Evolutionary conservation across 2,329 filamentous ascomycete genomes (phyloP).

Genomic region (Fusarium nelsonii): DNA sequence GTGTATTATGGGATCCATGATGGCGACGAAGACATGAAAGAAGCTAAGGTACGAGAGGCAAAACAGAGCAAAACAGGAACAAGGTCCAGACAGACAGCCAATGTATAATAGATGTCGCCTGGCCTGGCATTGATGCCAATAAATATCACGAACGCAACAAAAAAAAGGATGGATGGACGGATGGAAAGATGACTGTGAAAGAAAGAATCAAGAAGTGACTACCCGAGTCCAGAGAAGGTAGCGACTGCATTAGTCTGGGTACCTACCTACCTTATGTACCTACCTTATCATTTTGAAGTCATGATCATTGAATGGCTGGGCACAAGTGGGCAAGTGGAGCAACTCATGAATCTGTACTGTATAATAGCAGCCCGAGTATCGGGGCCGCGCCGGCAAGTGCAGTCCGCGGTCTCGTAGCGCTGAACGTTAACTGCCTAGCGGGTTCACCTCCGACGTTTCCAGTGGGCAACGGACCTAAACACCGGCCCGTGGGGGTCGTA

Average conservation of each 20-base stretch:
- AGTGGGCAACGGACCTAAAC: constrained; percentile 25
- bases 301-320: constrained; percentile 38
- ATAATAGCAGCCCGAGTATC: constrained; percentile 27
- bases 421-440: constrained; percentile 11
- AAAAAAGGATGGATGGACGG: neutral
- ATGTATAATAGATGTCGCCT: neutral
- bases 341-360: too few relatives aligned
- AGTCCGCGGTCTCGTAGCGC: constrained; percentile 5
- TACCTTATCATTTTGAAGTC: constrained; percentile 35
- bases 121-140: constrained; percentile 1
- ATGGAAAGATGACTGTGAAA: constrained; percentile 13
- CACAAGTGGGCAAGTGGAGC: constrained; percentile 21
- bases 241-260: neutral
- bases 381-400: constrained; percentile 3
- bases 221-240: neutral
- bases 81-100: constrained; percentile 5
- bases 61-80: neutral
- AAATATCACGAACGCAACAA: constrained; percentile 13
- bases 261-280: neutral
- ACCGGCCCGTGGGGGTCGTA: constrained; percentile 9
- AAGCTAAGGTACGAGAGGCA: neutral
- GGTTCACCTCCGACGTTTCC: constrained; percentile 10
- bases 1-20: constrained; percentile 51
- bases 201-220: constrained; percentile 5
- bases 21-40: constrained; percentile 37